Base-by-base conservation (phyloP, 805 yeast species). In the Candida orba region DNA sequence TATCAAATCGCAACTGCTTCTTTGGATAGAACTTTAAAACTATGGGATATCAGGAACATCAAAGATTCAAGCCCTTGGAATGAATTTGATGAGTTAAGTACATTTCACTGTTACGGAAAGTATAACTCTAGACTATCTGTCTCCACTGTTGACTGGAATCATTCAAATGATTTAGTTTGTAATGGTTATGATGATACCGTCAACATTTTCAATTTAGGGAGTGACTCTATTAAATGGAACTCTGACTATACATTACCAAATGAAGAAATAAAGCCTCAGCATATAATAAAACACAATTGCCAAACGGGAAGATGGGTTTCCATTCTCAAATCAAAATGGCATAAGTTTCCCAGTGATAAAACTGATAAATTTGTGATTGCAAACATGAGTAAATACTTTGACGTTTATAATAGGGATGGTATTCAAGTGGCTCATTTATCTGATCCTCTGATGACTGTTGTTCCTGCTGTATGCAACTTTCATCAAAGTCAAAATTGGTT, bases 251-350 rank as follows among this genome's bases (percentile, higher is more conserved):
- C 44, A 1, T 37, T 59, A 12, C 46, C 53, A 13, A 52, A 52
- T 8, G 40, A 36, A 8, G 74, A 72, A 41, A 52, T 88, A 30
- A 59, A 55, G n/a, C 95, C 96, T 0, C 57, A 71, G 25, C 72
- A 76, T 24, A 76, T 78, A 9, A 69, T 91, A 40, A 76, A 76
- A 44, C 99, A 93, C 59, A 93, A 93, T 57, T 93, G 99, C 65
- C 96, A 91, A 62, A 84, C 96, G 0, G 99, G 99, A 0, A 71
- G 96, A 51, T 91, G 99, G 99, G 96, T 93, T 0, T 81, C 95
- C 1, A 91, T 91, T 38, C 66, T 91, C 45, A 88, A 91, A 54
- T 80, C 96, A 0, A 75, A 79, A 56, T 91, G 97, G 95, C 97
- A 93, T 48, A 61, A 64, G 2, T 65, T 72, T 29, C 95, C 95